phyloP scores from a whole-genome alignment of 352 stramenopile genomes.

The Phytophthora pluvialis region DNA sequence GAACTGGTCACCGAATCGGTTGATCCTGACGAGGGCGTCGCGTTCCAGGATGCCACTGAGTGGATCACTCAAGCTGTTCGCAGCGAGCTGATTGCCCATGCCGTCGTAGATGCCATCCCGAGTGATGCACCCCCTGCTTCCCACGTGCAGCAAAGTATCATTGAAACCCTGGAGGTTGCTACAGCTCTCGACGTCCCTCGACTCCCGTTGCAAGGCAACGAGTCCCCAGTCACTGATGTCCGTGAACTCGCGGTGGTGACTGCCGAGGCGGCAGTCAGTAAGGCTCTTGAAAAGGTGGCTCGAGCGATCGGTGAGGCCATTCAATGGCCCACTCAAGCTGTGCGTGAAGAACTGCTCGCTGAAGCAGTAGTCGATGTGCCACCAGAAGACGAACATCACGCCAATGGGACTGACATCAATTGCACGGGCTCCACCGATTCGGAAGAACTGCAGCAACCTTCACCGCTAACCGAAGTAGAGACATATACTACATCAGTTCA shows the following conservation, averaged over 20 bases:
- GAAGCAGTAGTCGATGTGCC: conserved; percentile 1
- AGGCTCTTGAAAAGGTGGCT: conserved; percentile 16
- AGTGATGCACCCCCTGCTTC: not conserved
- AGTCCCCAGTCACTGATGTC: not conserved
- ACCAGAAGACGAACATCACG: not conserved
- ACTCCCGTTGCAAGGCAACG: conserved; percentile 1
- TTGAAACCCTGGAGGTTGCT: not conserved
- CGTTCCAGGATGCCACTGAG: not conserved
- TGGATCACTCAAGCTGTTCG: conserved; percentile 11
- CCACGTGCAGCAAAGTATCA: not conserved
- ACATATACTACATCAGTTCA: not conserved
- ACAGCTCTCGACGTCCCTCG: conserved; percentile 4
- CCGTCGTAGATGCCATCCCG: not conserved
- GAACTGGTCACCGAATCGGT: conserved; percentile 17
- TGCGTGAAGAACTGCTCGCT: conserved; percentile 10
- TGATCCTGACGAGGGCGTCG: conserved; percentile 3
- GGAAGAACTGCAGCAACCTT: not conserved
- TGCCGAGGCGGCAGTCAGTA: conserved; percentile 10
- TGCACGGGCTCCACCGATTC: not conserved
- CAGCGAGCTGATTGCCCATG: conserved; percentile 12
- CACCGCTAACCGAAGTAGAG: not conserved
- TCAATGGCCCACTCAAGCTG: conserved; percentile 12
- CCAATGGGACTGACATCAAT: conserved; percentile 7
- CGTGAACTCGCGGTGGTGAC: conserved; percentile 19
- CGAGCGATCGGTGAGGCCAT: conserved; percentile 12